Base-by-base conservation (phyloP, 441 rosid species). In the Biscutella laevigata region DNA sequence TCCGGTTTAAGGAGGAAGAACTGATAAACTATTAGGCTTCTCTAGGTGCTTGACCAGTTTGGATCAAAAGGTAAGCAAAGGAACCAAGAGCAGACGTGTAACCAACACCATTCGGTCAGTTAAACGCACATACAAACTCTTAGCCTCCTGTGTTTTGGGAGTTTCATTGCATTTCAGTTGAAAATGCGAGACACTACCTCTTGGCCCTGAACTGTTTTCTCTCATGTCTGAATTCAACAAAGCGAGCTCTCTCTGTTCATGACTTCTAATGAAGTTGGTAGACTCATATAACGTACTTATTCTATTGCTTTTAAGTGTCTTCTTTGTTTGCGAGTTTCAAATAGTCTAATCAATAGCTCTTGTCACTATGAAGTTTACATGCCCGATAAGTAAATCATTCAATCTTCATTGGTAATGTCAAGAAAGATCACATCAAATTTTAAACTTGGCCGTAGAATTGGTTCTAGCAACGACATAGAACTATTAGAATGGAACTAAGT, bases 201-300 rank as follows among this genome's bases (percentile, higher is more conserved):
- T 90, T 0, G 94, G 95, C 8, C 94, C 88, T 0, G 94, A 88
- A 69, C 89, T 84, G 32, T 83, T 92, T 76, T 86, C 97, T 71
- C 91, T 76, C 72, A 80, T 68, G 71, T 73, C 86, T 3, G 94
- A 86, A 53, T 84, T 86, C 54, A 90, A 54, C 78, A 86, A 44
- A 0, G 97, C 92, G 20, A 86, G 74, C 62, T 86, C 97, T 17
- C 91, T 0, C 37, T 2, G 7, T 33, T 34, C 37, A 33, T 12
- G 15, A 15, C 7, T 21, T 20, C 4, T 4, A 26, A 42, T 42
- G 28, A 34, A 34, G 14, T 8, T 39, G 11, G 29, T 22, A n/a
- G 47, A 41, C 47, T 21, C 28, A 21, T 41, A 8, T 2, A 4
- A 12, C n/a, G 6, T 25, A 13, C 1, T 43, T 1, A 25, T 25